phyloP scores from a whole-genome alignment of 2,329 filamentous ascomycete species.

The Alternaria gaisen region DNA sequence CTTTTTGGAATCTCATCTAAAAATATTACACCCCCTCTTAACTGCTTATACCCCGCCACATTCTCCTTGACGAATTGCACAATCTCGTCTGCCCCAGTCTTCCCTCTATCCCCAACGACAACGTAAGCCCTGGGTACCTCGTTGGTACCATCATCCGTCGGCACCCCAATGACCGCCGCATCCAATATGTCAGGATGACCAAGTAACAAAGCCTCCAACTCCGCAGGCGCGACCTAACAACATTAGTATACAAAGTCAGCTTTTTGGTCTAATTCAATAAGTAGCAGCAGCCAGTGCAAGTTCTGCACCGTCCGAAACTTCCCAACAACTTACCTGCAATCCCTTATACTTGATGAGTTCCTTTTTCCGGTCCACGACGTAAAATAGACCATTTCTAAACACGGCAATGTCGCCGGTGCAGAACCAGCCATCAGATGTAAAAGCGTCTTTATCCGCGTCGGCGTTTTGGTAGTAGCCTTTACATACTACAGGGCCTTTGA shows the following conservation, averaged over 20 bases:
- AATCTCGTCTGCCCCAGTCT: constrained; percentile 44
- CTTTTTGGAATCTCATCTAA: constrained; percentile 50
- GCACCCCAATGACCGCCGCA: constrained; percentile 58
- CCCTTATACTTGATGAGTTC: constrained; percentile 62
- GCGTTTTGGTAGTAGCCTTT: constrained; percentile 51
- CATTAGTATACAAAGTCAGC: background rate
- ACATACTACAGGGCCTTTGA: constrained; percentile 49
- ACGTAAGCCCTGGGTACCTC: constrained; percentile 57
- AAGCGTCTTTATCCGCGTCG: constrained; percentile 39
- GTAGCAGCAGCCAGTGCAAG: too few species aligned
- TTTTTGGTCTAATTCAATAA: background rate
- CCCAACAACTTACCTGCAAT: constrained; percentile 42
- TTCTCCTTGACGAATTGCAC: constrained; percentile 43
- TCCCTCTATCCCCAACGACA: constrained; percentile 46
- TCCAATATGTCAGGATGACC: constrained; percentile 54
- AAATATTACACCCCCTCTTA: constrained; percentile 51
- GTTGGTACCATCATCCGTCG: constrained; percentile 46
- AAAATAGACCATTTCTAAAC: constrained; percentile 50
- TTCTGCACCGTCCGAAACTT: too few species aligned
- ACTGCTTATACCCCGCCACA: constrained; percentile 47
- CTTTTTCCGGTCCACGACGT: constrained; percentile 56
- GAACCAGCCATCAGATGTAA: constrained; percentile 47
- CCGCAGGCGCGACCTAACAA: constrained; percentile 56
- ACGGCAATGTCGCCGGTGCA: constrained; percentile 51
- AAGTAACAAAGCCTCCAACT: constrained; percentile 57